Conservation (phyloP, 345 rosid genomes). For the Salix caprea region DNA sequence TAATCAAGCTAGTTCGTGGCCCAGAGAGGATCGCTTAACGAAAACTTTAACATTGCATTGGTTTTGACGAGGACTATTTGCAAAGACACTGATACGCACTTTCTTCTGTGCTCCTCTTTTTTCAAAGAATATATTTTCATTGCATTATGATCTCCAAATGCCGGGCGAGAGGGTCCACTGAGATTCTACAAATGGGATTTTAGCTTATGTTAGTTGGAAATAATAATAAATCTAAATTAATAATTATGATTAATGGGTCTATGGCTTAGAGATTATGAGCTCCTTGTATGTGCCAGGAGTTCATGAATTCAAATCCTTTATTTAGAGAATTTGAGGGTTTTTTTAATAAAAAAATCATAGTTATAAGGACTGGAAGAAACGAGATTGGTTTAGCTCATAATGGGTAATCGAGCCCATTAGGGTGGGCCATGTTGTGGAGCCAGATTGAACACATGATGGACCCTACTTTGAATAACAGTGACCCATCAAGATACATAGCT, state of each 20-base stretch:
- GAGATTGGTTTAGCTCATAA: too few species aligned
- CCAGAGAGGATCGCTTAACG: constrained; percentile 15
- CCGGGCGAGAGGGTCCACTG: constrained; percentile 35
- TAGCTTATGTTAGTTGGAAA: neutral
- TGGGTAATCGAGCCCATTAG: neutral
- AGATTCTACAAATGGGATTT: constrained; percentile 14
- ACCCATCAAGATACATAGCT: neutral
- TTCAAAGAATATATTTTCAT: constrained; percentile 4
- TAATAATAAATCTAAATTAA: too few species aligned
- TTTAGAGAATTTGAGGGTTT: too few species aligned
- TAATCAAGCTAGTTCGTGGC: constrained; percentile 14
- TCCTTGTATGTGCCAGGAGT: too few species aligned
- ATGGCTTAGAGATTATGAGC: too few species aligned
- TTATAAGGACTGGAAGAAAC: too few species aligned
- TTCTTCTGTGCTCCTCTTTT: constrained; percentile 4
- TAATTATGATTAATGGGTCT: too few species aligned
- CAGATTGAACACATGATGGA: neutral
- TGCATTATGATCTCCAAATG: constrained; percentile 22
- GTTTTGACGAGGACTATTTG: constrained; percentile 4
- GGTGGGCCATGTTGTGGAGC: neutral
- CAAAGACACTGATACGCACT: constrained; percentile 7
- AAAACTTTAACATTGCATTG: constrained; percentile 9
- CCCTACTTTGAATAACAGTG: constrained; percentile 9
- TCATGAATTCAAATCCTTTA: too few species aligned
- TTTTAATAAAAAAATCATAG: too few species aligned